These are phyloP conservation scores for Inga laurina DNA, from an alignment of 306 rosid species.

Conservation along the genomic window DNA sequence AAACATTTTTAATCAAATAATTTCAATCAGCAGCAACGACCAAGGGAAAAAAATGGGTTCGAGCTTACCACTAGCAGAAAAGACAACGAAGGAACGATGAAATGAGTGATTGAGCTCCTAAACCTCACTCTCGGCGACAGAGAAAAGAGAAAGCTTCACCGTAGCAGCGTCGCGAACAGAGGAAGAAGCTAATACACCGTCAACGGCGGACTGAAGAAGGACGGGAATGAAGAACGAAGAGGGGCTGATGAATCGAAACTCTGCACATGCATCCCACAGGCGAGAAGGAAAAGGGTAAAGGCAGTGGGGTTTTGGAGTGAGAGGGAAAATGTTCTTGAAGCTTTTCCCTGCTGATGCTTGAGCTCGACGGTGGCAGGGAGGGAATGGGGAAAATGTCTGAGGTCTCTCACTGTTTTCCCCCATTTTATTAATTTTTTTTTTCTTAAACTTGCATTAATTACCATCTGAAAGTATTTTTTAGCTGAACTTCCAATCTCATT, in stretches of 20 bases:
- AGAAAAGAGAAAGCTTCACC: not conserved
- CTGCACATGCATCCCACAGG: not conserved
- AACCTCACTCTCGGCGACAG: too few relatives aligned
- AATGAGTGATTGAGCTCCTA: not conserved
- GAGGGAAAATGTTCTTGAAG: too few relatives aligned
- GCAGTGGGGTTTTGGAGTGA: not conserved
- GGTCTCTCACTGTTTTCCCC: too few relatives aligned
- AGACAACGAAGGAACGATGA: not conserved
- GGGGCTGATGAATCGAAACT: not conserved
- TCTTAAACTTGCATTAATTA: too few relatives aligned
- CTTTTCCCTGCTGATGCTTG: too few relatives aligned
- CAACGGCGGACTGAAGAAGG: not conserved
- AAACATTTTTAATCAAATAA: not conserved
- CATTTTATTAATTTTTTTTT: too few relatives aligned
- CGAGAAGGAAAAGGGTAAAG: not conserved
- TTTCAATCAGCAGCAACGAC: not conserved
- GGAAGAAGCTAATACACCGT: not conserved
- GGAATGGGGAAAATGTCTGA: too few relatives aligned
- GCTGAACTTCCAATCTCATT: too few relatives aligned
- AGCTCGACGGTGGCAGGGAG: too few relatives aligned
- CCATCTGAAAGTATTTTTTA: too few relatives aligned
- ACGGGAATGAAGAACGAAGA: not conserved
- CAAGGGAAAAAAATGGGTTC: not conserved
- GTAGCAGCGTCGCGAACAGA: not conserved
- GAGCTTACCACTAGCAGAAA: not conserved